Evolutionary conservation across 1,284 basidiomycete species (phyloP).

Genomic region (Ustilago hordei): DNA sequence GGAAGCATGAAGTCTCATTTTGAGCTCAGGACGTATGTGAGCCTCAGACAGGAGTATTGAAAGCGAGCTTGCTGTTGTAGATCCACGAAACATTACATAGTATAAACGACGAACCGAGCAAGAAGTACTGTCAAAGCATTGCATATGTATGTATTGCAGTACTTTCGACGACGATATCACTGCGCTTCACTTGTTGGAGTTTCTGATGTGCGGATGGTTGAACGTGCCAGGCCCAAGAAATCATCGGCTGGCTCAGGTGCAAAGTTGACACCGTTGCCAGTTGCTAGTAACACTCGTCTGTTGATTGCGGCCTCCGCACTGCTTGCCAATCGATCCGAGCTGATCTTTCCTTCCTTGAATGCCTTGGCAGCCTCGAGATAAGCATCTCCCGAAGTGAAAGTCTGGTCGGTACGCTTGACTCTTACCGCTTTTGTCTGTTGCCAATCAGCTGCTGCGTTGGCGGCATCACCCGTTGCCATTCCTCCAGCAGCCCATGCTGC

Average conservation of each 20-base stretch:
- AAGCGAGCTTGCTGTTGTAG: background rate
- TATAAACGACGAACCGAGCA: background rate
- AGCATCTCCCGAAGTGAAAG: conserved; percentile 46
- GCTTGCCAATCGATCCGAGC: conserved; percentile 18
- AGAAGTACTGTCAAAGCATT: background rate
- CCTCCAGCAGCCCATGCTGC: conserved; percentile 49
- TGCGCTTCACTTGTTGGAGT: conserved; percentile 8
- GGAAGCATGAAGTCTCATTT: too few relatives aligned
- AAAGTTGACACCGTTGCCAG: background rate
- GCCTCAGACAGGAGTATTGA: background rate
- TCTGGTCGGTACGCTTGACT: conserved; percentile 47
- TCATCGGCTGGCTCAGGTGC: conserved; percentile 26
- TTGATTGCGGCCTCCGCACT: conserved; percentile 1
- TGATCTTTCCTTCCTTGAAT: conserved; percentile 38
- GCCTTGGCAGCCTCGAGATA: conserved; percentile 55
- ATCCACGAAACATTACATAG: background rate
- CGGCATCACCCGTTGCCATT: conserved; percentile 10
- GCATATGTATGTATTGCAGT: background rate
- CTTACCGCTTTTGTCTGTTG: conserved; percentile 40
- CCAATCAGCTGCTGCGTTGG: conserved; percentile 22
- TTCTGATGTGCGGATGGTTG: conserved; percentile 32
- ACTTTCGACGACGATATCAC: background rate
- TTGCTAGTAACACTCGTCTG: background rate
- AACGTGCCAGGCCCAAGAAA: conserved; percentile 35
- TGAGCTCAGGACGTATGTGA: background rate